Percentiles rank a stretch among this genome's conserved stretches.
phyloP scores from a whole-genome alignment of 2,329 filamentous ascomycete species.

The Taxawa tesnikishii region DNA sequence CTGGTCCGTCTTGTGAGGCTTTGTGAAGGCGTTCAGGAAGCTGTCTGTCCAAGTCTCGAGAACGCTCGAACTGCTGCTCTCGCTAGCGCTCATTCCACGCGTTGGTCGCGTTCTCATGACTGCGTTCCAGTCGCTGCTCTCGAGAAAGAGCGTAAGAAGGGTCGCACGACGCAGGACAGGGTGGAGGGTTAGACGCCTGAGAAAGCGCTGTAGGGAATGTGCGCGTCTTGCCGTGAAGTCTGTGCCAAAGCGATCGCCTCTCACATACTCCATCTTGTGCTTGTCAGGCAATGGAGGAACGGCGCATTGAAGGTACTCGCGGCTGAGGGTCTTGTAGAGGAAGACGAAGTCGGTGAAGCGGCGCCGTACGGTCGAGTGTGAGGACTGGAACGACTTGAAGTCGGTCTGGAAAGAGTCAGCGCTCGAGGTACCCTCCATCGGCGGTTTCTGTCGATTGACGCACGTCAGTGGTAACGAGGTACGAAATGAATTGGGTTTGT shows the following conservation, averaged over 20 bases:
- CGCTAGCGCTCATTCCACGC: conserved; percentile 38
- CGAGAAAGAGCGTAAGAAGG: conserved; percentile 79
- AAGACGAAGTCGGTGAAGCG: conserved; percentile 98
- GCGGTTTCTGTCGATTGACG: conserved; percentile 1
- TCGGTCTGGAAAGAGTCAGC: conserved; percentile 70
- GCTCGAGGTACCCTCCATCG: too few species aligned
- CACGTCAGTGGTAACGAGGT: conserved; percentile 84
- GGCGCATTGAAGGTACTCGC: conserved; percentile 82
- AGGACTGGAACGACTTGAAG: conserved; percentile 82
- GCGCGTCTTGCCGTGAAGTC: conserved; percentile 86
- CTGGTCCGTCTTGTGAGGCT: conserved; percentile 88
- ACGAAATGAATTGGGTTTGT: conserved; percentile 93
- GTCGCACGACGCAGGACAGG: conserved; percentile 74
- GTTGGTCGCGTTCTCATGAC: conserved; percentile 73
- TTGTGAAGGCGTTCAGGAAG: conserved; percentile 94
- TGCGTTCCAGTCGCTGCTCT: conserved; percentile 91
- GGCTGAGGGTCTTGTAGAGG: conserved; percentile 77
- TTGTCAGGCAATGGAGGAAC: conserved; percentile 94
- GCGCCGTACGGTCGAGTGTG: conserved; percentile 66
- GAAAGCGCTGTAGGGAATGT: conserved; percentile 82
- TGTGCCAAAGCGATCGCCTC: conserved; percentile 83
- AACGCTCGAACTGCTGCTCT: conserved; percentile 33
- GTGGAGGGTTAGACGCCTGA: conserved; percentile 75
- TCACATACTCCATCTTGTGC: conserved; percentile 98
- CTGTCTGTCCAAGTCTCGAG: conserved; percentile 94